Evolutionary conservation across 2,329 filamentous ascomycete genomes (phyloP).

Genomic region (Fusarium lyarnte): DNA sequence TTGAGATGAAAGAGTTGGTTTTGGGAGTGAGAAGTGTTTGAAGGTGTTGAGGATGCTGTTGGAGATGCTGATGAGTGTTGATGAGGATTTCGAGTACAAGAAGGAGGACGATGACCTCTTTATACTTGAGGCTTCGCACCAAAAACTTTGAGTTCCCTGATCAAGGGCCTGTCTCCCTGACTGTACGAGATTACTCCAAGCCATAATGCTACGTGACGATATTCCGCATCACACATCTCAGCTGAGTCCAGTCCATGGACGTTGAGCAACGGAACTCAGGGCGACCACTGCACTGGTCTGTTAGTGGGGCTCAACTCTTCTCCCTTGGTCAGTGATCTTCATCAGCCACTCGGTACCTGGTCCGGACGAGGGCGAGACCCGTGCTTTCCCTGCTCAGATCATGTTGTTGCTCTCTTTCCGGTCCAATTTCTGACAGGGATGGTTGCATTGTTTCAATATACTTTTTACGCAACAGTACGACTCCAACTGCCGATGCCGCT

Average conservation of each 20-base stretch:
- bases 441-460: background rate
- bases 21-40: background rate
- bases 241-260: background rate
- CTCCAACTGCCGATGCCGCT: background rate
- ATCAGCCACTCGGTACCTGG: background rate
- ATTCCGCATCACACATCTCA: background rate
- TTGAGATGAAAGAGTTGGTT: background rate
- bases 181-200: background rate
- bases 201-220: background rate
- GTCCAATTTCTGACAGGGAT: background rate
- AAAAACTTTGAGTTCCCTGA: background rate
- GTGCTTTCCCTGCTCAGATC: constrained; percentile 1
- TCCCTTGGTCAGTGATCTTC: background rate
- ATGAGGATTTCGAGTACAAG: constrained; percentile 1
- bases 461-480: background rate
- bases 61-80: constrained; percentile 12
- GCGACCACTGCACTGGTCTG: constrained; percentile 2
- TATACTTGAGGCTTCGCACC: constrained; percentile 5
- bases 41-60: constrained; percentile 2
- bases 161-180: background rate
- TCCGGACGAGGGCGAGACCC: background rate
- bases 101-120: background rate
- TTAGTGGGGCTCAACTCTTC: background rate
- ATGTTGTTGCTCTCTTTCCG: background rate
- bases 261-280: background rate